Percentiles rank a stretch among this genome's conserved stretches.
Conservation (phyloP, 768 basidiomycete species). For the Scleroderma citrinum region DNA sequence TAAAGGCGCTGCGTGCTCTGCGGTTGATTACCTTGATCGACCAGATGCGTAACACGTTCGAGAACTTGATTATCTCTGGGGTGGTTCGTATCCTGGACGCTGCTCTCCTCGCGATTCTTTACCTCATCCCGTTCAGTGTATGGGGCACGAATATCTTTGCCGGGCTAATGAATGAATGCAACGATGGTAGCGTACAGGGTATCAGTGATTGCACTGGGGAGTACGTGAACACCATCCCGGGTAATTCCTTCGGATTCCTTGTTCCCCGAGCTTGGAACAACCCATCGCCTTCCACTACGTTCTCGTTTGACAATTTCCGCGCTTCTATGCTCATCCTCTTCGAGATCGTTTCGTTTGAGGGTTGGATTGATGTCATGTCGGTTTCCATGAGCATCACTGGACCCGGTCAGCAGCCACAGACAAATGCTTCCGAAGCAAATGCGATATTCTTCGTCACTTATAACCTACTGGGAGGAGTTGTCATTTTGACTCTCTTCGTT, state of each 20-base stretch:
- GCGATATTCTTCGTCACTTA: slow-evolving; percentile 90
- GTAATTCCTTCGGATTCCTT: slow-evolving; percentile 57
- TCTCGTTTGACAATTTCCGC: slow-evolving; percentile 86
- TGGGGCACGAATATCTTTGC: slow-evolving; percentile 94
- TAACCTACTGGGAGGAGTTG: slow-evolving; percentile 84
- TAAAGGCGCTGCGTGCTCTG: slow-evolving; percentile 86
- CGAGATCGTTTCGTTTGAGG: slow-evolving; percentile 93
- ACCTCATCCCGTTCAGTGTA: slow-evolving; percentile 88
- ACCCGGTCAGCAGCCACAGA: slow-evolving; percentile 58
- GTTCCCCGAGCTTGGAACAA: slow-evolving; percentile 88
- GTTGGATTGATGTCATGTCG: slow-evolving; percentile 93
- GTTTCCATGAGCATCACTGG: slow-evolving; percentile 76
- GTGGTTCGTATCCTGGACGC: slow-evolving; percentile 83
- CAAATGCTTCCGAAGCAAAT: slow-evolving; percentile 72
- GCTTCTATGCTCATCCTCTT: slow-evolving; percentile 86
- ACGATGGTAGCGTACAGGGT: slow-evolving; percentile 51
- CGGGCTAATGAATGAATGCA: slow-evolving; percentile 80
- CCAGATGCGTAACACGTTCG: slow-evolving; percentile 81
- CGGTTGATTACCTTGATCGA: slow-evolving; percentile 87
- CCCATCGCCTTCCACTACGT: slow-evolving; percentile 75
- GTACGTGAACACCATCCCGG: slow-evolving; percentile 59
- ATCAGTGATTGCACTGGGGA: slow-evolving; percentile 68
- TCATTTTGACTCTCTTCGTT: slow-evolving; percentile 86
- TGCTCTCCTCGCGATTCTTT: slow-evolving; percentile 81
- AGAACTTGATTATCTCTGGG: slow-evolving; percentile 82